Percentiles rank a stretch among this genome's conserved stretches.
These are phyloP conservation scores for Simplicillium sp. DNA, from an alignment of 2,329 filamentous ascomycete genomes.

Conservation along the genomic window DNA sequence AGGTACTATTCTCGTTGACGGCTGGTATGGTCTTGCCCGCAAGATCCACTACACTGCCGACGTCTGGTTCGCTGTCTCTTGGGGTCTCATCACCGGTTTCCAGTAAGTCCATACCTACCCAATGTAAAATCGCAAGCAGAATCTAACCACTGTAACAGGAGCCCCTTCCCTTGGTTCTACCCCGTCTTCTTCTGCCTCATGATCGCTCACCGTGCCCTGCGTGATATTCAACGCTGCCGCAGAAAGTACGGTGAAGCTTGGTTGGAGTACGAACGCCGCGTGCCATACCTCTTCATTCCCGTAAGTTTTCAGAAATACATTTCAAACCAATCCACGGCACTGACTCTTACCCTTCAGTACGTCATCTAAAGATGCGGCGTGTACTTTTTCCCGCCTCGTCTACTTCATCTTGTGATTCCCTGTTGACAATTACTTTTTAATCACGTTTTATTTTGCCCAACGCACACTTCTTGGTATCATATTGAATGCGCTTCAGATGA, in stretches of 20 bases:
- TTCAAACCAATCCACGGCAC: neutral
- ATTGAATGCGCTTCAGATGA: no score
- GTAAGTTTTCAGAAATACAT: conserved; percentile 20
- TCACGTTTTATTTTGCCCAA: no score
- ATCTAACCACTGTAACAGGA: conserved; percentile 22
- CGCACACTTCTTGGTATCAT: no score
- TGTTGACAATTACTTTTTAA: no score
- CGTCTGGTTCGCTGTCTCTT: conserved; percentile 37
- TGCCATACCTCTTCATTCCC: conserved; percentile 80
- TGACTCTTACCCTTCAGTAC: conserved; percentile 19
- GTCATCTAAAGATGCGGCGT: conserved; percentile 23
- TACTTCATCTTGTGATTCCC: neutral
- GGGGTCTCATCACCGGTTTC: conserved; percentile 43
- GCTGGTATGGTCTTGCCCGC: conserved; percentile 71
- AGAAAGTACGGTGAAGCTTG: conserved; percentile 76
- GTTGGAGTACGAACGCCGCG: conserved; percentile 67
- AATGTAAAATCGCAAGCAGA: neutral
- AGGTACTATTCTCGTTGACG: conserved; percentile 71
- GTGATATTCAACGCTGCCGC: conserved; percentile 71
- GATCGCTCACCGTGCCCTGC: conserved; percentile 69
- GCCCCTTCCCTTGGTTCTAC: conserved; percentile 88
- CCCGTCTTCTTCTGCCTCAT: conserved; percentile 72
- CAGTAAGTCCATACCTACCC: conserved; percentile 18
- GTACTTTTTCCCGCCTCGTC: neutral
- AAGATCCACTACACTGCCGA: conserved; percentile 48